Evolutionary conservation across 371 early-diverging fungal genomes (phyloP), one percentile per base, ranked within the genome.

Genomic region (Thermomucor indicae-seudaticae): DNA sequence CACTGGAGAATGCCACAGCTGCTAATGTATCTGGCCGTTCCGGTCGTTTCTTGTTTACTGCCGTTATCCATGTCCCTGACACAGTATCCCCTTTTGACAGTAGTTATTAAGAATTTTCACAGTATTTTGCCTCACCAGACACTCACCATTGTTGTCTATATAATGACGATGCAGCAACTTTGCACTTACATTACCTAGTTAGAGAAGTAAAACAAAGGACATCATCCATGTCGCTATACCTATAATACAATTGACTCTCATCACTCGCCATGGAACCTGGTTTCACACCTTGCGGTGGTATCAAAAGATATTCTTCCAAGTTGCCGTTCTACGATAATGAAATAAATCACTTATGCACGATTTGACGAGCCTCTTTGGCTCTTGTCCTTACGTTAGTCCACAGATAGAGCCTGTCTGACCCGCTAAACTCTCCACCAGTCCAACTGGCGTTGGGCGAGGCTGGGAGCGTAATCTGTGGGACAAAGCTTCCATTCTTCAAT

Each of bases 341-440:
- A 6, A 32, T 22, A 17, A 24, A 23, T n/a, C 0, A 25, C 3
- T 6, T 10, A 19, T 3, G 6, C 6, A 32, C 25, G 20, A 25
- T 17, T 23, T 35, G 14, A 40, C 31, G 16, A 0, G 6, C 19
- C n/a, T n/a, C n/a, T n/a, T n/a, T n/a, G n/a, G n/a, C n/a, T n/a
- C n/a, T n/a, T n/a, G n/a, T n/a, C n/a, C n/a, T n/a, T n/a, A n/a
- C n/a, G n/a, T n/a, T n/a, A n/a, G 30, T 30, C 67, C 59, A 59
- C 64, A 67, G 23, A 73, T 37, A 4, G 43, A 65, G 49, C 17
- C 52, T 41, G 32, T 64, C 49, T 35, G 53, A n/a, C 11, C 55
- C 58, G 41, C 61, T 62, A 39, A 73, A 70, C 6, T 47, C 45
- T 24, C 60, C 74, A 22, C 62, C 65, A 16, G 59, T 48, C 67